Evolutionary conservation across 257 asterid species (phyloP).

Genomic region (Knoxia roxburghii): DNA sequence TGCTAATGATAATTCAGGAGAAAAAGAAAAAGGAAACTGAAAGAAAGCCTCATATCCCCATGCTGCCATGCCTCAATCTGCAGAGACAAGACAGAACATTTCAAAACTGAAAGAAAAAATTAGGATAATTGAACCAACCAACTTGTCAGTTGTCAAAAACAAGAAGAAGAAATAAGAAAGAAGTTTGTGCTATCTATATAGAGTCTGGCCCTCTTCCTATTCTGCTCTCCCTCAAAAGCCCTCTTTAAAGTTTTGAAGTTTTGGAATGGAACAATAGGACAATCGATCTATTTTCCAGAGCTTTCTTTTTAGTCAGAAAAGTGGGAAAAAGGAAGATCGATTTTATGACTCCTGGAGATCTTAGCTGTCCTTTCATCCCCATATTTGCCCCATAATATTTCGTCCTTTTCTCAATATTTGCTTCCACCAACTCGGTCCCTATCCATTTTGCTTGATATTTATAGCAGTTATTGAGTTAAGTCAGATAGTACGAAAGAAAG

Average conservation of each 20-base stretch:
- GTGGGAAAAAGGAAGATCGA: slow-evolving; percentile 1
- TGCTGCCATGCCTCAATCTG: slow-evolving; percentile 27
- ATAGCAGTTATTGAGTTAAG: too few relatives aligned
- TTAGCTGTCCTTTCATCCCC: slow-evolving; percentile 37
- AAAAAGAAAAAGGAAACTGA: slow-evolving; percentile 12
- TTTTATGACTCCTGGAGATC: slow-evolving; percentile 25
- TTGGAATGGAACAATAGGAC: too few relatives aligned
- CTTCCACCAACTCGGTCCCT: slow-evolving; percentile 22
- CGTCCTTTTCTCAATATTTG: slow-evolving; percentile 41
- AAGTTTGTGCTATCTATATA: neutral
- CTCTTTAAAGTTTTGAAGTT: too few relatives aligned
- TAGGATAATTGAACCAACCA: slow-evolving; percentile 19
- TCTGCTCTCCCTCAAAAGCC: too few relatives aligned
- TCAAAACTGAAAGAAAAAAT: slow-evolving; percentile 7
- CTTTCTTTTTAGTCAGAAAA: slow-evolving; percentile 31
- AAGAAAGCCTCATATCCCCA: slow-evolving; percentile 26
- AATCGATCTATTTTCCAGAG: slow-evolving; percentile 39
- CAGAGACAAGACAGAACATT: slow-evolving; percentile 17
- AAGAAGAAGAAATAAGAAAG: too few relatives aligned
- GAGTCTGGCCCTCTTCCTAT: too few relatives aligned
- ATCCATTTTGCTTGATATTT: too few relatives aligned
- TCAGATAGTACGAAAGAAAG: too few relatives aligned
- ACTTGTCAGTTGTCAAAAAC: slow-evolving; percentile 8
- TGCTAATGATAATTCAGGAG: too few relatives aligned
- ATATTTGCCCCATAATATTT: slow-evolving; percentile 54